Conservation (phyloP, 495 filamentous ascomycete genomes). For the Neurospora tetrasperma region DNA sequence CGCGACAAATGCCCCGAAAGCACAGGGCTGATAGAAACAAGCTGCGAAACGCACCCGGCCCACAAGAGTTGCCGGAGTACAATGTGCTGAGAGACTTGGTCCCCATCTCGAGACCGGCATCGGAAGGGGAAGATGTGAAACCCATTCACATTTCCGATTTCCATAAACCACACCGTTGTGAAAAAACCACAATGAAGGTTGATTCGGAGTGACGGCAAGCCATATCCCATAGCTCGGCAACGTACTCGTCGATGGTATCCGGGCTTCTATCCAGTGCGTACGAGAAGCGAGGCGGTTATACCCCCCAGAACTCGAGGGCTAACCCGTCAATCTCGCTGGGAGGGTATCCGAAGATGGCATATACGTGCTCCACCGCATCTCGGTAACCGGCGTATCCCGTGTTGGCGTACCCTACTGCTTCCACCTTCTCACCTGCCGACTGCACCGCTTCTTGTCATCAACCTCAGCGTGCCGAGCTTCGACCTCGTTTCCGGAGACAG, state of each 20-base stretch:
- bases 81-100: not conserved
- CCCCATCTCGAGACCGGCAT: not conserved
- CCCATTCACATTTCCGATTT: not conserved
- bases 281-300: not conserved
- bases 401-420: not conserved
- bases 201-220: not conserved
- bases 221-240: not conserved
- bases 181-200: not conserved
- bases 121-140: constrained; percentile 1
- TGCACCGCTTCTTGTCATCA: not conserved
- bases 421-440: not conserved
- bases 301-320: not conserved
- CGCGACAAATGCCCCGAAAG: not conserved
- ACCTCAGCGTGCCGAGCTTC: not conserved
- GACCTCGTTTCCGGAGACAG: not conserved
- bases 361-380: not conserved
- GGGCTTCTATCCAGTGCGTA: not conserved
- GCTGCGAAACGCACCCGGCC: not conserved
- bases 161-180: constrained; percentile 3
- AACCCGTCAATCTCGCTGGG: not conserved
- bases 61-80: not conserved
- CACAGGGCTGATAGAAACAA: not conserved
- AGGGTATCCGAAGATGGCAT: not conserved
- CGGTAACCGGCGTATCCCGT: not conserved
- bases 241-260: not conserved